phyloP scores from a whole-genome alignment of 768 basidiomycete genomes.

The Sarcomyxa edulis region DNA sequence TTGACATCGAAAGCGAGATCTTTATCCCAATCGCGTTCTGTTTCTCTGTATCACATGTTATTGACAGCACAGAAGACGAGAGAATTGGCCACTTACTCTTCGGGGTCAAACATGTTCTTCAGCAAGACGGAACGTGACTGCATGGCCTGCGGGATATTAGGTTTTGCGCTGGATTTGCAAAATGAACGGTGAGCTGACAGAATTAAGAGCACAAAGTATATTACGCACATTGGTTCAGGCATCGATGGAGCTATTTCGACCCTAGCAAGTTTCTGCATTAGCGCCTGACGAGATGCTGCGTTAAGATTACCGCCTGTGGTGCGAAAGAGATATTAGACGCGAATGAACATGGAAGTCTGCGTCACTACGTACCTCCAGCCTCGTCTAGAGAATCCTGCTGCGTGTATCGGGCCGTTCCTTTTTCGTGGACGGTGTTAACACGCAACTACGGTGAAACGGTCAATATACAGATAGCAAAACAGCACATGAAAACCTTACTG shows the following conservation, averaged over 20 bases:
- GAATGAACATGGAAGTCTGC: neutral
- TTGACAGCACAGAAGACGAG: conserved; percentile 1
- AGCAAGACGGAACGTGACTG: conserved; percentile 86
- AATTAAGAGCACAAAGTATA: too few species aligned
- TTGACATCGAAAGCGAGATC: conserved; percentile 97
- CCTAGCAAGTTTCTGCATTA: conserved; percentile 99
- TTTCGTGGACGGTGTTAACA: conserved; percentile 91
- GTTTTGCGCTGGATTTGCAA: conserved; percentile 49
- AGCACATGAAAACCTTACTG: conserved; percentile 42
- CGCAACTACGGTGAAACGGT: conserved; percentile 48
- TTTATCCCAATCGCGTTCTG: conserved; percentile 93
- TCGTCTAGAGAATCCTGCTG: conserved; percentile 84
- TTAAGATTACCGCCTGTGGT: conserved; percentile 98
- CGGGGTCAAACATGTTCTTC: conserved; percentile 97
- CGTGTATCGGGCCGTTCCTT: conserved; percentile 72
- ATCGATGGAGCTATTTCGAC: conserved; percentile 60
- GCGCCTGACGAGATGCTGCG: conserved; percentile 95
- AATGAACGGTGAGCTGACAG: too few species aligned
- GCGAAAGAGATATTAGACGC: conserved; percentile 8
- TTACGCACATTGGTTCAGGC: conserved; percentile 57
- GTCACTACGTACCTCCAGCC: conserved; percentile 62
- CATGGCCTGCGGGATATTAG: conserved; percentile 79
- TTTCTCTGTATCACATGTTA: conserved; percentile 57
- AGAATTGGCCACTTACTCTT: conserved; percentile 60
- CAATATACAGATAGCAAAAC: conserved; percentile 1